These are phyloP conservation scores for Xylariaceae sp. DNA, from an alignment of 2,329 filamentous ascomycete genomes.

Conservation along the genomic window DNA sequence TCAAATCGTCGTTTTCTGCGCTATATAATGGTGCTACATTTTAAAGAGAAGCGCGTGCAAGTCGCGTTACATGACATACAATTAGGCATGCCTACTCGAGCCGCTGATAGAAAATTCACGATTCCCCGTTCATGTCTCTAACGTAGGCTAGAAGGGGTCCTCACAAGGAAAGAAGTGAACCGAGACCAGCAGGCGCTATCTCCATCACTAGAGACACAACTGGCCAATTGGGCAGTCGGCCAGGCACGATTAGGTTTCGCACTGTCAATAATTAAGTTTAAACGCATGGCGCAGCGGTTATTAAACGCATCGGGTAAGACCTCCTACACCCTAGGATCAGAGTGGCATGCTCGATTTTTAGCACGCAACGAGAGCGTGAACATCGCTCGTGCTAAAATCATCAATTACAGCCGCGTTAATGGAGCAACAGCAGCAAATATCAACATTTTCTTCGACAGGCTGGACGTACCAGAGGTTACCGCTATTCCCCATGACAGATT, in stretches of 20 bases:
- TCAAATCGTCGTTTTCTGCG: no score
- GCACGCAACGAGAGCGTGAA: background rate
- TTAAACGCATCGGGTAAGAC: background rate
- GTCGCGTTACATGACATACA: background rate
- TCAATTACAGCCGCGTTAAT: background rate
- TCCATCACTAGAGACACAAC: background rate
- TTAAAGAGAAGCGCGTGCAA: background rate
- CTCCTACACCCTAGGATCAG: background rate
- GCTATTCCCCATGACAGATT: background rate
- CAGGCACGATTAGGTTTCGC: background rate
- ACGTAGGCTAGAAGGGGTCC: background rate
- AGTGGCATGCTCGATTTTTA: background rate
- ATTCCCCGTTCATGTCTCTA: background rate
- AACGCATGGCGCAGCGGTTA: background rate
- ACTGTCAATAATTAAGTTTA: background rate
- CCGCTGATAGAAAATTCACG: background rate
- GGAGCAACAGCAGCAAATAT: background rate
- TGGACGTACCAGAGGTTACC: background rate
- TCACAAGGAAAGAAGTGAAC: background rate
- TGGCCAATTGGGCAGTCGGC: background rate
- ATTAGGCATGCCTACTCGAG: background rate
- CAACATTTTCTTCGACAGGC: slow-evolving; percentile 1
- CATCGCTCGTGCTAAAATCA: background rate
- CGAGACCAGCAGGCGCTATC: background rate
- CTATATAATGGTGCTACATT: background rate